A percentile compares a stretch with the other conserved stretches of the same genome.
Conservation (phyloP, 164 flowering plant species). For the Vitis amurensis region DNA sequence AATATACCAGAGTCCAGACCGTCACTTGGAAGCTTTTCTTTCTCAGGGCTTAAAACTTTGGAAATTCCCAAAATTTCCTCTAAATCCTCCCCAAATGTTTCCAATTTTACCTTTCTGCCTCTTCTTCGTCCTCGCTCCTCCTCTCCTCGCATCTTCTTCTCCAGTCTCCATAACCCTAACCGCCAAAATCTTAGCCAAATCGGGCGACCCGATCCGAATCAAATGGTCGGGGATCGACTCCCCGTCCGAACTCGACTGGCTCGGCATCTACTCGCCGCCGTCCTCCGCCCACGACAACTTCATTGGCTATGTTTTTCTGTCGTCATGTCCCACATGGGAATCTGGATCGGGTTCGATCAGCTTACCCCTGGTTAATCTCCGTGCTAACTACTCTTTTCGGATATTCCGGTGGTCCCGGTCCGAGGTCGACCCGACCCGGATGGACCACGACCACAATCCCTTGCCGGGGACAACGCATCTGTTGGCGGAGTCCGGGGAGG, state of each 20-base stretch:
- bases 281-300: slow-evolving; percentile 55
- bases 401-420: slow-evolving; percentile 70
- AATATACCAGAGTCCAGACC: too few relatives aligned
- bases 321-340: slow-evolving; percentile 55
- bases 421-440: slow-evolving; percentile 44
- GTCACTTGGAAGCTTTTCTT: too few relatives aligned
- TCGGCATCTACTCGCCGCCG: slow-evolving; percentile 88
- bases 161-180: slow-evolving; percentile 35
- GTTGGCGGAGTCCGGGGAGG: slow-evolving; percentile 43
- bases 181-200: slow-evolving; percentile 47
- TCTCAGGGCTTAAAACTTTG: too few relatives aligned
- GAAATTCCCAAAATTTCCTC: too few relatives aligned
- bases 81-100: too few relatives aligned
- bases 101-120: slow-evolving; percentile 17
- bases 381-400: slow-evolving; percentile 80
- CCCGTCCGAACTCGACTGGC: slow-evolving; percentile 74
- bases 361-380: slow-evolving; percentile 70
- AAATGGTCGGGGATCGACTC: slow-evolving; percentile 60
- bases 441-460: slow-evolving; percentile 82
- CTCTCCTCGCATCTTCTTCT: slow-evolving; percentile 10
- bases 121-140: slow-evolving; percentile 8
- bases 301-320: slow-evolving; percentile 86
- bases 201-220: slow-evolving; percentile 57
- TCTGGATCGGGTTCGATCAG: slow-evolving; percentile 74
- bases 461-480: slow-evolving; percentile 70